Percentiles rank a stretch among this genome's conserved stretches.
Evolutionary conservation across 371 early-diverging fungal genomes (phyloP).

Genomic region (Mucor racemosus): DNA sequence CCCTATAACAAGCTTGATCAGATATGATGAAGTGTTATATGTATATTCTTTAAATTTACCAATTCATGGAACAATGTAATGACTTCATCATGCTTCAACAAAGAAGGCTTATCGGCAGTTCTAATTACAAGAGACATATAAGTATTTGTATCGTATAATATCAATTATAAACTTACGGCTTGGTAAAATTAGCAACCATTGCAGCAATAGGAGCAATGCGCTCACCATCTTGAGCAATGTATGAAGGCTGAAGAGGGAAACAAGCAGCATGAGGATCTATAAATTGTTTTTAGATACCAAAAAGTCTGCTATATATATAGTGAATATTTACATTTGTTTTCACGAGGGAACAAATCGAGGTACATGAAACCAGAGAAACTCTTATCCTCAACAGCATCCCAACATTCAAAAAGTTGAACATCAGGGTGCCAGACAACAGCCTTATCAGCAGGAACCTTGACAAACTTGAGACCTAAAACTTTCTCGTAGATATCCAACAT

Average conservation of each 20-base stretch:
- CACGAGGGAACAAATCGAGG: constrained; percentile 80
- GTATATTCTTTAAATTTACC: constrained; percentile 25
- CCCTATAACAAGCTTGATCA: constrained; percentile 49
- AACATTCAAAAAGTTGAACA: constrained; percentile 71
- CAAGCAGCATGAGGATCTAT: constrained; percentile 78
- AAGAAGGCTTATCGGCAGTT: constrained; percentile 71
- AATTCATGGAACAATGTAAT: constrained; percentile 80
- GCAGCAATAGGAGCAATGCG: constrained; percentile 74
- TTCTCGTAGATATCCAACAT: constrained; percentile 76
- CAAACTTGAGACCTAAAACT: constrained; percentile 68
- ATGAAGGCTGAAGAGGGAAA: constrained; percentile 74
- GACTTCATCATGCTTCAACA: constrained; percentile 86
- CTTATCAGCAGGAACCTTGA: constrained; percentile 58
- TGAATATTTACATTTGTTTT: constrained; percentile 64
- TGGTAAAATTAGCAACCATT: constrained; percentile 85
- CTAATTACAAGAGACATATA: constrained; percentile 25
- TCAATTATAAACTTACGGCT: constrained; percentile 53
- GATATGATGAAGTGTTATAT: background rate
- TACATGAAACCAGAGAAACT: constrained; percentile 78
- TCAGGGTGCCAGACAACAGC: constrained; percentile 74
- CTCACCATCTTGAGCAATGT: constrained; percentile 48
- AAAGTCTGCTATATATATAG: background rate
- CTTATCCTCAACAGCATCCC: constrained; percentile 61
- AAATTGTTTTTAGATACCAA: background rate
- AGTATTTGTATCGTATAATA: background rate